A percentile compares a stretch with the other conserved stretches of the same genome.
phyloP scores from a whole-genome alignment of 2,329 filamentous ascomycete species.

The Aspergillus chevalieri region DNA sequence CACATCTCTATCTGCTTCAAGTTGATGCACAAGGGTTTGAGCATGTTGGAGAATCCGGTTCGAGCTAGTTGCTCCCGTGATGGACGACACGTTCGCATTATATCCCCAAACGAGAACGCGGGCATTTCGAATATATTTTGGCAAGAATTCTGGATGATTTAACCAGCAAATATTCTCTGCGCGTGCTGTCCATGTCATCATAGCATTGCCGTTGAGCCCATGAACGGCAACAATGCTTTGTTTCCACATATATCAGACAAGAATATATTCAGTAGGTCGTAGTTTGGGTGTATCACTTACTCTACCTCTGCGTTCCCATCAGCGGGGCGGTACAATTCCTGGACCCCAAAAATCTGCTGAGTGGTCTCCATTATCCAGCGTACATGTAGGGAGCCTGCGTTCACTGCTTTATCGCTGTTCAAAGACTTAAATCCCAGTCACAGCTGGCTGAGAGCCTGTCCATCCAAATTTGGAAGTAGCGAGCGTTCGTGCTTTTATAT shows the following conservation, averaged over 20 bases:
- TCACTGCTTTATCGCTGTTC: background rate
- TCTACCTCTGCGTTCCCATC: slow-evolving; percentile 8
- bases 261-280: background rate
- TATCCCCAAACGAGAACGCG: slow-evolving; percentile 29
- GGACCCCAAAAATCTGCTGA: slow-evolving; percentile 7
- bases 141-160: slow-evolving; percentile 22
- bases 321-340: slow-evolving; percentile 12
- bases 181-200: slow-evolving; percentile 33
- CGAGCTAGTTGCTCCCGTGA: slow-evolving; percentile 19
- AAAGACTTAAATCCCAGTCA: slow-evolving; percentile 8
- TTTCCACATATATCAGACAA: background rate
- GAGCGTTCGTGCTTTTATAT: background rate
- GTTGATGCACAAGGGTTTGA: slow-evolving; percentile 29
- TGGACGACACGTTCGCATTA: slow-evolving; percentile 21
- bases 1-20: slow-evolving; percentile 29
- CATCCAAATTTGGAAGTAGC: background rate
- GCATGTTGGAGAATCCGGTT: slow-evolving; percentile 32
- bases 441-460: background rate
- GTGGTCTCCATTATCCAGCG: background rate
- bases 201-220: slow-evolving; percentile 38
- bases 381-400: background rate
- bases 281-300: slow-evolving; percentile 4
- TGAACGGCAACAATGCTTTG: slow-evolving; percentile 37
- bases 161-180: slow-evolving; percentile 31
- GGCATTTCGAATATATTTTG: slow-evolving; percentile 22